Conservation (phyloP, 192 early-diverging fungal species). For the Anaeromyces robustus region DNA sequence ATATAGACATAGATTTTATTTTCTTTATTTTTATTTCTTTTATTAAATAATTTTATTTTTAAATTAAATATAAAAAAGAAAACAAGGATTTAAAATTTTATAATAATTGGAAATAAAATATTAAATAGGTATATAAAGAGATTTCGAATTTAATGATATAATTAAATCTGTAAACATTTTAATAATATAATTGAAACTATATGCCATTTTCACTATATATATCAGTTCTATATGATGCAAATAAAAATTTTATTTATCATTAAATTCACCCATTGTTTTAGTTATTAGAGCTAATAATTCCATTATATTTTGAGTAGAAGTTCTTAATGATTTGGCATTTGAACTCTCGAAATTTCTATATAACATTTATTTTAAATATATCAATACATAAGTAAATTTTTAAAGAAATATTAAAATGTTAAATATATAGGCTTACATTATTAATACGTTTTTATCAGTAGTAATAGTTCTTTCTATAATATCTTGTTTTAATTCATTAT, state of each 20-base stretch:
- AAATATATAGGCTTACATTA: neutral
- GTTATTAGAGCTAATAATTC: neutral
- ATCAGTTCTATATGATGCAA: neutral
- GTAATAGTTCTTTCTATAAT: neutral
- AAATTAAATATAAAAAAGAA: no score
- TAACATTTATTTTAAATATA: no score
- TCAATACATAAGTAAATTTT: neutral
- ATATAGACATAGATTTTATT: no score
- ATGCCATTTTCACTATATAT: no score
- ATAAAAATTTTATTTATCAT: neutral
- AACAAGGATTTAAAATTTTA: no score
- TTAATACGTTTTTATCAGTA: neutral
- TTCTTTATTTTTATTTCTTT: no score
- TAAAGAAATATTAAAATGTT: neutral
- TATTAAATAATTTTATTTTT: no score
- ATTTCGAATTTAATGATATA: no score
- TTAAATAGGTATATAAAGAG: no score
- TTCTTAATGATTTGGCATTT: neutral
- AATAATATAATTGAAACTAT: no score
- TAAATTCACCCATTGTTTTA: neutral
- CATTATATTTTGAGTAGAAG: neutral
- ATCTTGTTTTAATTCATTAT: neutral
- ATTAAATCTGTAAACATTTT: no score
- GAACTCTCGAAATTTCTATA: neutral
- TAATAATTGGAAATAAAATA: no score